These are phyloP conservation scores for Dryas alaskensis DNA, from an alignment of 306 rosid species.

Conservation along the genomic window DNA sequence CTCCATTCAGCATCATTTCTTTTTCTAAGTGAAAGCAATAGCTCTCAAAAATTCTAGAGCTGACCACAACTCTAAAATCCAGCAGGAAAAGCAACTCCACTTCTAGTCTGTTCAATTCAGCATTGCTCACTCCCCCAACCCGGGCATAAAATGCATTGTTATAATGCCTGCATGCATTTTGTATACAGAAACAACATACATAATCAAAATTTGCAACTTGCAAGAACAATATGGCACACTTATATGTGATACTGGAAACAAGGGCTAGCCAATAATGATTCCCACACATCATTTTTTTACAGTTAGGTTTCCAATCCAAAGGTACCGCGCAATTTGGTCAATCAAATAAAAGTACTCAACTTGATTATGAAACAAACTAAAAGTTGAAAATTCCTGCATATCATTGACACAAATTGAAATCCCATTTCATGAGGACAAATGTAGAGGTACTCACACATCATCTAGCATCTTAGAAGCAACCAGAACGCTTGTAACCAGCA, in stretches of 20 bases:
- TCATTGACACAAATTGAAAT: not conserved
- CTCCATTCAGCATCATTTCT: constrained; percentile 55
- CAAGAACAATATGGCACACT: not conserved
- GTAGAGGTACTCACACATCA: constrained; percentile 66
- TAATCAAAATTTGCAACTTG: not conserved
- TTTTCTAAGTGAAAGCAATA: constrained; percentile 79
- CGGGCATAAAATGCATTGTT: constrained; percentile 78
- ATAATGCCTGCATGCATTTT: constrained; percentile 51
- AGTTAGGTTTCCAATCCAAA: no score
- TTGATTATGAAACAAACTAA: not conserved
- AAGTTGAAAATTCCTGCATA: not conserved
- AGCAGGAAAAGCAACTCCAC: constrained; percentile 75
- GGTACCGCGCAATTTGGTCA: not conserved
- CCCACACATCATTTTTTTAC: no score
- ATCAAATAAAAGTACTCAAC: not conserved
- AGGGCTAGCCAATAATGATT: not conserved
- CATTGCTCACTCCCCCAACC: constrained; percentile 80
- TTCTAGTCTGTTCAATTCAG: constrained; percentile 77
- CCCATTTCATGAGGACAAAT: not conserved
- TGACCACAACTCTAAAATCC: constrained; percentile 75
- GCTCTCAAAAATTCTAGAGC: constrained; percentile 63
- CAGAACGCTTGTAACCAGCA: constrained; percentile 74
- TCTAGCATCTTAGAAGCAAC: constrained; percentile 95
- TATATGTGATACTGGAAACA: not conserved
- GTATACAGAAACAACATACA: not conserved